phyloP scores from a whole-genome alignment of 177 flowering plant genomes.

The Vitis hybrid region DNA sequence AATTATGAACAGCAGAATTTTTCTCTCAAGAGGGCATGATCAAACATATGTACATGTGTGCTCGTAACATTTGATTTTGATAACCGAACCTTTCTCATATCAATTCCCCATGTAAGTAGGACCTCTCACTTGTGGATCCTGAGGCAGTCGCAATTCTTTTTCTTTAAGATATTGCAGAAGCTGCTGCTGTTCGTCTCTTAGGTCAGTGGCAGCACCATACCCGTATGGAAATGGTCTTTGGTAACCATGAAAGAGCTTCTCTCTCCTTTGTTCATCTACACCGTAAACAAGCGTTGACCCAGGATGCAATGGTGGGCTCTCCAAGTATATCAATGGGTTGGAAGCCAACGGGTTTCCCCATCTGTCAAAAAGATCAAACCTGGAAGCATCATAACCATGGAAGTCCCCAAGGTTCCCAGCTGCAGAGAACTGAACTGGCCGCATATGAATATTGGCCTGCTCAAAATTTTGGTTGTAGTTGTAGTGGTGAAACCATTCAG shows the following conservation, averaged over 20 bases:
- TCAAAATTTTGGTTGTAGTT: constrained; percentile 33
- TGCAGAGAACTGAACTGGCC: constrained; percentile 25
- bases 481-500: constrained; percentile 52
- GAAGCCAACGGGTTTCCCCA: constrained; percentile 37
- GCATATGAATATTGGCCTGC: constrained; percentile 5
- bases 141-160: constrained; percentile 60
- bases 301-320: constrained; percentile 25
- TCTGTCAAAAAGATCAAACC: constrained; percentile 29
- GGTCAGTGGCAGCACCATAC: constrained; percentile 32
- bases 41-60: background rate
- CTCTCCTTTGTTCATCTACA: constrained; percentile 30
- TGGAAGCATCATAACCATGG: constrained; percentile 24
- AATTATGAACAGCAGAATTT: background rate
- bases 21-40: background rate
- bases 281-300: constrained; percentile 28
- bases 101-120: constrained; percentile 35
- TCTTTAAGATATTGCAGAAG: constrained; percentile 72
- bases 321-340: constrained; percentile 22
- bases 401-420: constrained; percentile 29
- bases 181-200: constrained; percentile 43
- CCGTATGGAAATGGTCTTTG: constrained; percentile 40
- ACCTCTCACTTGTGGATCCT: constrained; percentile 36
- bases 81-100: background rate
- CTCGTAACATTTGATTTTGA: background rate
- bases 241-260: constrained; percentile 28